Conservation (phyloP, 2,329 filamentous ascomycete species). For the Fusarium anthophilum region DNA sequence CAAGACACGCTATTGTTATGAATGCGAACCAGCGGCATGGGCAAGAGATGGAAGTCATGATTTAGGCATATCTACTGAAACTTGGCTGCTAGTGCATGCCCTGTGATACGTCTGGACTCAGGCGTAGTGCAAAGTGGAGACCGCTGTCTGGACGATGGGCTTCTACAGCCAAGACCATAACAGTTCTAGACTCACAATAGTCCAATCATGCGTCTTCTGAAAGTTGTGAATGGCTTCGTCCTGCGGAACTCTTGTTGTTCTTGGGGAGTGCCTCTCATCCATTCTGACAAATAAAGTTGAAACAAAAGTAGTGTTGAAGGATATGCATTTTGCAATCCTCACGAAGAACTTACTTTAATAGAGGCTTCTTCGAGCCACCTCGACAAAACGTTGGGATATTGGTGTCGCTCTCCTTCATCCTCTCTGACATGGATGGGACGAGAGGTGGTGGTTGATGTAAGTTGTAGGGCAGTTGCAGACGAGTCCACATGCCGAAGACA, state of each 20-base stretch:
- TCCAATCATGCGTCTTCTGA: neutral
- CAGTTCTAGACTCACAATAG: neutral
- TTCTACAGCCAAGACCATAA: neutral
- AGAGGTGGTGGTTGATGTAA: neutral
- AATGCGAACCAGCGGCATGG: neutral
- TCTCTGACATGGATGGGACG: neutral
- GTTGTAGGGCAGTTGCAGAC: neutral
- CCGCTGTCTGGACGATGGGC: neutral
- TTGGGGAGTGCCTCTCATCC: neutral
- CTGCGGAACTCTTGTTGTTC: neutral
- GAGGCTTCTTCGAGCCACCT: neutral
- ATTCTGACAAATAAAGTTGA: no score
- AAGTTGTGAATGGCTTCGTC: neutral
- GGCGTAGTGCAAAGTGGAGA: neutral
- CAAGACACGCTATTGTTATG: neutral
- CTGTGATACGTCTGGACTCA: neutral
- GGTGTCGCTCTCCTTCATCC: neutral
- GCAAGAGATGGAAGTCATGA: neutral
- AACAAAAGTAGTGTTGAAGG: no score
- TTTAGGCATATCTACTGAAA: conserved; percentile 1
- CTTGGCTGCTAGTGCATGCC: conserved; percentile 10
- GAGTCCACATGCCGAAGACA: neutral
- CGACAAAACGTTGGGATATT: neutral
- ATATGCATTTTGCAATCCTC: no score
- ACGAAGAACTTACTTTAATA: neutral